Evolutionary conservation across 495 filamentous ascomycete genomes (phyloP).

Genomic region (Tuber brumale): DNA sequence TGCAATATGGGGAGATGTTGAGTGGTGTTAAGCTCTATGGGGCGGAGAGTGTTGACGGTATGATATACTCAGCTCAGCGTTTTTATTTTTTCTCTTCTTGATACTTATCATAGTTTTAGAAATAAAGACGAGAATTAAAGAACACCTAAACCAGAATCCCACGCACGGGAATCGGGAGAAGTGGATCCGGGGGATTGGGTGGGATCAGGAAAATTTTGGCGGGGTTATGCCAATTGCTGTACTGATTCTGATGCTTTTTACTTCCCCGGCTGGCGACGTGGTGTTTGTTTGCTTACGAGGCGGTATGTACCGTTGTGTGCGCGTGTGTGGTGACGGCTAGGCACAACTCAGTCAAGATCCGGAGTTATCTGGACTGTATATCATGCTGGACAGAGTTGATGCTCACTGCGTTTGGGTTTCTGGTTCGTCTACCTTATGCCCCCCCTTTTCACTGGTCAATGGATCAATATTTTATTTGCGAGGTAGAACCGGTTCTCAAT

Average conservation of each 20-base stretch:
- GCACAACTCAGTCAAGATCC: constrained; percentile 51
- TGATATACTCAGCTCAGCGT: not conserved
- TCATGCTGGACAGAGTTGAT: constrained; percentile 63
- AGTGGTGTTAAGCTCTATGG: constrained; percentile 57
- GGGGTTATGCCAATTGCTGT: constrained; percentile 58
- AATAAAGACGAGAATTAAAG: constrained; percentile 46
- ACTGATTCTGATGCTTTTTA: constrained; percentile 37
- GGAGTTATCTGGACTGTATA: constrained; percentile 49
- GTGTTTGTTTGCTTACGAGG: constrained; percentile 13
- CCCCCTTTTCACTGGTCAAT: not conserved
- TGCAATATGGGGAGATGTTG: constrained; percentile 59
- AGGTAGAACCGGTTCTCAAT: constrained; percentile 48
- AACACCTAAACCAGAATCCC: constrained; percentile 46
- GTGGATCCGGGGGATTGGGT: constrained; percentile 59
- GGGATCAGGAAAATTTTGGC: constrained; percentile 56
- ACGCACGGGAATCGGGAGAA: constrained; percentile 46
- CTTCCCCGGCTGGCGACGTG: constrained; percentile 26
- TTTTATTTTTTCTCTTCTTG: too few relatives aligned
- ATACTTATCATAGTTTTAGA: constrained; percentile 38
- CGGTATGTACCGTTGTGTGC: not conserved
- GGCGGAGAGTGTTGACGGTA: constrained; percentile 45
- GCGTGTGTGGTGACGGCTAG: constrained; percentile 25
- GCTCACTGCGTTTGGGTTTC: constrained; percentile 62
- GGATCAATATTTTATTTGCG: not conserved
- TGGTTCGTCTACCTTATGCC: constrained; percentile 1